Evolutionary conservation across 2,329 filamentous ascomycete species (phyloP), one percentile per base, ranked within the genome.

Genomic region (Colletotrichum noveboracense): DNA sequence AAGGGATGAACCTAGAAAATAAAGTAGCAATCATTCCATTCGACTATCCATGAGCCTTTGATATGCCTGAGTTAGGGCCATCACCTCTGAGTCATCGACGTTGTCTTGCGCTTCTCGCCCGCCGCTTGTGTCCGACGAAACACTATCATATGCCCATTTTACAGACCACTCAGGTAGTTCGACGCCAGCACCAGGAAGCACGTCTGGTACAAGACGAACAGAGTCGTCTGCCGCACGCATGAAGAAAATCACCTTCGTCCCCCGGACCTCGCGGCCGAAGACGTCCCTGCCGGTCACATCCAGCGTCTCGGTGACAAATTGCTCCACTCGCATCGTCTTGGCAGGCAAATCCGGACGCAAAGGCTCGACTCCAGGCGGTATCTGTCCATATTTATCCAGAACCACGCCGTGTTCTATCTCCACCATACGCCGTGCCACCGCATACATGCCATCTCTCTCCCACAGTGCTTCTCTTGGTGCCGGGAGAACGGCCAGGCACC

Each of bases 401-500:
- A 18, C n/a, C 48, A 74, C 18, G 3, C 76, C 70, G 52, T 77
- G 76, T 36, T 77, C 76, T 8, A 66, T 24, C 28, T 77, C 74
- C 6, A 76, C 36, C 8, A 76, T 56, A 10, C 74, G 70, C 24
- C 66, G 65, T 21, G 30, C 48, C 8, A 77, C 18, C 5, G 66
- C 61, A n/a, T 48, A 74, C 61, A 77, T 74, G 6, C 66, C 67
- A 13, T 74, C 74, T 21, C 32, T 72, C n/a, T 60, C 16, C 74
- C 74, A 76, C 0, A 74, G 30, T 1, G 61, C 65, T 66, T 74
- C 74, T 13, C 36, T 70, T 4, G 87, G 82, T 5, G 75, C 65
- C 8, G 68, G 28, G n/a, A 76, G n/a, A 16, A 36, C 28, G 7
- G n/a, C 52, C n/a, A 77, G 34, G 6, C 87, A 80, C 12, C 80